Evolutionary conservation across 306 rosid species (phyloP).

Genomic region (Citrullus colocynthis): DNA sequence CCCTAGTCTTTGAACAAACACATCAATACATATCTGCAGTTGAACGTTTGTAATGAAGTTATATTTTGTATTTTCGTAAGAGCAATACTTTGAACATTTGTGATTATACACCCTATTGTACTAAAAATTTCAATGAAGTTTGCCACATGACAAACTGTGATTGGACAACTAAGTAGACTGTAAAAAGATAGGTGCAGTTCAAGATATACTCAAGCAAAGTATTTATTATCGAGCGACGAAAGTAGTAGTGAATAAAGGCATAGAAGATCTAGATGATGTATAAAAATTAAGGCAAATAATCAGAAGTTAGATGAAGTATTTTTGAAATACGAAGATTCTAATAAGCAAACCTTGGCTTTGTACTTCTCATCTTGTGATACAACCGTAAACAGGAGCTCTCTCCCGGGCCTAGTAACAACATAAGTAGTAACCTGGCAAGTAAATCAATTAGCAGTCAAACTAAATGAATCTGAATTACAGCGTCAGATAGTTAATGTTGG

Average conservation of each 20-base stretch:
- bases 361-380: conserved; percentile 96
- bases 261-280: not conserved
- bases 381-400: conserved; percentile 87
- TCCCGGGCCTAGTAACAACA: conserved; percentile 88
- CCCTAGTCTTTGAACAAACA: conserved; percentile 87
- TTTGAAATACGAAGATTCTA: not conserved
- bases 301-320: not conserved
- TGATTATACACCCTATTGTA: no score
- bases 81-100: no score
- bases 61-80: not conserved
- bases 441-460: conserved; percentile 8
- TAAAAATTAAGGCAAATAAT: not conserved
- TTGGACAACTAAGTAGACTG: no score
- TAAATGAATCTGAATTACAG: conserved; percentile 11
- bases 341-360: conserved; percentile 65
- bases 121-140: no score
- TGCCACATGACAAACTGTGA: no score
- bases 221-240: no score
- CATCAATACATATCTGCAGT: conserved; percentile 82
- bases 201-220: no score
- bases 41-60: not conserved
- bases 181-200: no score
- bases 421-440: conserved; percentile 65
- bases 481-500: not conserved
- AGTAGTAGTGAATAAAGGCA: not conserved